Base-by-base conservation (phyloP, 2,329 filamentous ascomycete species). In the Xylariomycetidae sp. region DNA sequence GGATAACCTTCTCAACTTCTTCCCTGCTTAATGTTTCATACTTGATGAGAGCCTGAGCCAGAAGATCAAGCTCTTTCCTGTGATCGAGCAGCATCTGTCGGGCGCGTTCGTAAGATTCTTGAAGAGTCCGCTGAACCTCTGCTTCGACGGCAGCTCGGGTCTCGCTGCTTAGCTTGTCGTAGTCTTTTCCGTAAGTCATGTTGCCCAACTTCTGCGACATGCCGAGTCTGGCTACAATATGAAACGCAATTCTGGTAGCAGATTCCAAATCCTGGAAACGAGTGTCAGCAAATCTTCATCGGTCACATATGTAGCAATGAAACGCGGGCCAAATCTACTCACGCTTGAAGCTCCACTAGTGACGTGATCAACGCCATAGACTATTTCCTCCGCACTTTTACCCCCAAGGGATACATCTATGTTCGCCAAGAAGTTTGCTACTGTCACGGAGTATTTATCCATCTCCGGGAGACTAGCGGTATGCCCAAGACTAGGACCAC, bases 1-100 rank as follows among this genome's bases (percentile, higher is more conserved):
- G 78, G 44, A 98, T 81, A 5, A 97, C 86, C 67, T 85, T 87
- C 59, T 89, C 80, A 43, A 97, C 94, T 61, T 98, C 92, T 3
- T 84, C 80, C 59, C 83, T 85, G 58, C 85, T 84, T 32, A 98
- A 66, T 0, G 88, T 96, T 69, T 98, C 92, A 60, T 96, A 97
- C 61, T 96, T 82, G 20, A 98, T 80, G 8, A 98, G 72, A 5
- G 89, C 92, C 53, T 89, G 81, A 17, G 92, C 90, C 8, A 98
- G 69, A 9, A 87, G 69, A 50, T 98, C 90, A 6, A 98, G 74
- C 59, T 95, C 90, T 38, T 84, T 82, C 36, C 88, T 79, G 58
- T 85, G 87, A 22, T 78, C 74, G 2, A 73, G 77, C 29, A 98
- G 64, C 4, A 97, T 70, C 29, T 75, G 74, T 28, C 70, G 64